Conservation (phyloP, 495 filamentous ascomycete species). For the Friedmanniomyces endolithicus region DNA sequence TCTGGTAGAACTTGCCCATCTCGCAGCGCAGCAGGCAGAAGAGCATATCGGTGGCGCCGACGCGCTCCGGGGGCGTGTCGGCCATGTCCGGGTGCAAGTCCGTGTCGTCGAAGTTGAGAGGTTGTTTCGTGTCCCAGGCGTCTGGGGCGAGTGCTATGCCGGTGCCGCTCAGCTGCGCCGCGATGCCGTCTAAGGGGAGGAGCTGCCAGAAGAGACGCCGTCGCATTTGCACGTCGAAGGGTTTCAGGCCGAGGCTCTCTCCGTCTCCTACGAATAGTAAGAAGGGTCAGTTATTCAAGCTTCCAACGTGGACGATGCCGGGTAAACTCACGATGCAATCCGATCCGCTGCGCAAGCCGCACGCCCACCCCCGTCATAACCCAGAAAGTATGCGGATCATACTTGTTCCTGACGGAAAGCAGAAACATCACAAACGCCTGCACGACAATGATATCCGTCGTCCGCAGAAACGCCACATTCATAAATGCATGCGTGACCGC, state of each 20-base stretch:
- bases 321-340: slow-evolving; percentile 8
- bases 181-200: slow-evolving; percentile 17
- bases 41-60: slow-evolving; percentile 20
- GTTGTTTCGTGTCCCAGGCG: slow-evolving; percentile 14
- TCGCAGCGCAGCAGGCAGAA: slow-evolving; percentile 18
- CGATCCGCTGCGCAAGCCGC: slow-evolving; percentile 19
- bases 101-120: slow-evolving; percentile 20
- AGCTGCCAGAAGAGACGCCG: slow-evolving; percentile 22
- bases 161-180: slow-evolving; percentile 13
- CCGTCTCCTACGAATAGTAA: slow-evolving; percentile 7
- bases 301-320: too few relatives aligned
- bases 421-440: slow-evolving; percentile 21
- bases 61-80: slow-evolving; percentile 2
- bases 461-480: slow-evolving; percentile 18
- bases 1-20: slow-evolving; percentile 10
- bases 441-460: slow-evolving; percentile 13
- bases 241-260: slow-evolving; percentile 10
- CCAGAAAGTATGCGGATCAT: slow-evolving; percentile 21
- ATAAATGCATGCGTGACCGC: slow-evolving; percentile 13
- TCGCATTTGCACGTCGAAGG: slow-evolving; percentile 21
- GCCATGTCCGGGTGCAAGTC: slow-evolving; percentile 20
- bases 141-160: slow-evolving; percentile 8
- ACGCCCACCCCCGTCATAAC: slow-evolving; percentile 19
- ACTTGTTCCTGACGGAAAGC: slow-evolving; percentile 12
- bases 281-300: too few relatives aligned